These are phyloP conservation scores for Eucalyptus erythrocorys DNA, from an alignment of 345 rosid species.

Conservation along the genomic window DNA sequence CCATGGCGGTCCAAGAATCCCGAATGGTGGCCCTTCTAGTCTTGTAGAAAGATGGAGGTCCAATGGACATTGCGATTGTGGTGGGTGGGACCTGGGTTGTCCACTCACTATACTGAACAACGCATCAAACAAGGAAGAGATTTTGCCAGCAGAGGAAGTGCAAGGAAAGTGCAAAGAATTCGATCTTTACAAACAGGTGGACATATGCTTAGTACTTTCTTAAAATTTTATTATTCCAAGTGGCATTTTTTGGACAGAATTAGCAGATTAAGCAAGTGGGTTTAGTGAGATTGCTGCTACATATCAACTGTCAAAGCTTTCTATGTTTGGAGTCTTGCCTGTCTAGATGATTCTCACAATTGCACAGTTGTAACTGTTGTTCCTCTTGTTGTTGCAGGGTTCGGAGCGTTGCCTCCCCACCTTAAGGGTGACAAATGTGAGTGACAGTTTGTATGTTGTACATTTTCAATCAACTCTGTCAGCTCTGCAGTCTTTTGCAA, in stretches of 20 bases:
- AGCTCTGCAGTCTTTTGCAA: constrained; percentile 71
- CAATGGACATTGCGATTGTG: constrained; percentile 87
- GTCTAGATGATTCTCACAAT: neutral
- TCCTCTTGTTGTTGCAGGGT: constrained; percentile 21
- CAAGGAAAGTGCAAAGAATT: constrained; percentile 46
- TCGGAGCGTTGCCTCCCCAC: constrained; percentile 32
- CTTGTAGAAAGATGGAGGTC: constrained; percentile 83
- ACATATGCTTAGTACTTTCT: neutral
- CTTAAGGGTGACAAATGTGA: constrained; percentile 57
- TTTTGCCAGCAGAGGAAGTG: constrained; percentile 5
- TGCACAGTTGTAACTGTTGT: neutral
- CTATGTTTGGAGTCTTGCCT: neutral
- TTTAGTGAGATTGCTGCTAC: neutral
- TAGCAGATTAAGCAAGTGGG: neutral
- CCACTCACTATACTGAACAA: constrained; percentile 44
- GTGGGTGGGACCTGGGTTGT: constrained; percentile 98
- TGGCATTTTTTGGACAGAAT: neutral
- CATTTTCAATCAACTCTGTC: constrained; percentile 64
- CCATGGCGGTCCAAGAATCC: constrained; percentile 81
- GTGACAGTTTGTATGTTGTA: constrained; percentile 58
- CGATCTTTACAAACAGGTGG: constrained; percentile 61
- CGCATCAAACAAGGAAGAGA: constrained; percentile 19
- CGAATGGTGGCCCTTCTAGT: constrained; percentile 69
- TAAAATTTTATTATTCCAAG: neutral
- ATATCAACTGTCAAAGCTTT: neutral